phyloP scores from a whole-genome alignment of 2,329 filamentous ascomycete species.

The Penicillium brasilianum region DNA sequence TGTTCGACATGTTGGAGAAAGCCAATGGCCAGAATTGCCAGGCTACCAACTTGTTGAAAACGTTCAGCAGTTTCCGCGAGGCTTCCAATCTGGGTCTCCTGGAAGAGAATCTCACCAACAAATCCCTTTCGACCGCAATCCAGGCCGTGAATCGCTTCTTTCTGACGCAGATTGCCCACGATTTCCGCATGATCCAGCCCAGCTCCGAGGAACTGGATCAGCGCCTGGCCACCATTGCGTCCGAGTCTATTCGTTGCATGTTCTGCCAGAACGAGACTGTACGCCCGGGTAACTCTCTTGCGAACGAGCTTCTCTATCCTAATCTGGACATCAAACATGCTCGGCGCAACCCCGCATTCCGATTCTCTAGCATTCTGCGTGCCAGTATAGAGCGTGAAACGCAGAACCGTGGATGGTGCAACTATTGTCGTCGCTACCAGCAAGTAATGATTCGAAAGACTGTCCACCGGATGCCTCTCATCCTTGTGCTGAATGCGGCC shows the following conservation, averaged over 20 bases:
- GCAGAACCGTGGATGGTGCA: conserved; percentile 90
- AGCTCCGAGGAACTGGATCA: conserved; percentile 72
- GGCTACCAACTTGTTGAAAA: conserved; percentile 91
- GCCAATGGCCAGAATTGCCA: conserved; percentile 93
- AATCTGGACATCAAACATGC: conserved; percentile 57
- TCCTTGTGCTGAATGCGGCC: conserved; percentile 85
- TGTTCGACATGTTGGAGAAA: conserved; percentile 98
- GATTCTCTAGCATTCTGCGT: conserved; percentile 91
- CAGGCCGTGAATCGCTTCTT: conserved; percentile 87
- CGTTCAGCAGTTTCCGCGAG: conserved; percentile 81
- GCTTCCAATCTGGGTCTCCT: conserved; percentile 77
- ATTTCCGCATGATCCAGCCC: conserved; percentile 72
- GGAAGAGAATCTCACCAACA: conserved; percentile 78
- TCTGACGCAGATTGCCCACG: conserved; percentile 76
- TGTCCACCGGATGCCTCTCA: conserved; percentile 78
- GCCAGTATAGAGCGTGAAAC: conserved; percentile 88
- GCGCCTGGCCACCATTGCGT: conserved; percentile 54
- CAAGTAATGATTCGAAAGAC: conserved; percentile 83
- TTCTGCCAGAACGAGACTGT: conserved; percentile 87
- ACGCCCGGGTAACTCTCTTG: conserved; percentile 75
- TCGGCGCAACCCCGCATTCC: conserved; percentile 55
- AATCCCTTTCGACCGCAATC: conserved; percentile 77
- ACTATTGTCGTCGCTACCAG: conserved; percentile 87
- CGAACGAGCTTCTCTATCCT: conserved; percentile 86
- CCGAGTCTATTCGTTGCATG: conserved; percentile 73